These are phyloP conservation scores for Pistacia vera DNA, from an alignment of 345 rosid genomes.

Conservation along the genomic window DNA sequence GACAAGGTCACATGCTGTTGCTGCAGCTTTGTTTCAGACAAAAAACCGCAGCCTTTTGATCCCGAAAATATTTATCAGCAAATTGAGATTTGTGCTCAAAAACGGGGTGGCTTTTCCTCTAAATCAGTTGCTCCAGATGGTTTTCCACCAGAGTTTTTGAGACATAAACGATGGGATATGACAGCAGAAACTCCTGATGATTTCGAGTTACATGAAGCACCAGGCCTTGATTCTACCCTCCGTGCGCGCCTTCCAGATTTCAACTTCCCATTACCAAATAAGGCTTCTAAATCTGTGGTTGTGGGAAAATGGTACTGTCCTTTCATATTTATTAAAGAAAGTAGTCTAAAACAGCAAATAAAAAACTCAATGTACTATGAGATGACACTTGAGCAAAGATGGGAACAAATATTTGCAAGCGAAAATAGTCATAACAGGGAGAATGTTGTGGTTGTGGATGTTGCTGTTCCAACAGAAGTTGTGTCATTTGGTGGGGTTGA, in stretches of 20 bases:
- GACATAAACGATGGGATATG: conserved; percentile 46
- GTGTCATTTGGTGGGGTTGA: conserved; percentile 34
- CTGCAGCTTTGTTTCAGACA: conserved; percentile 29
- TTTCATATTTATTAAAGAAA: conserved; percentile 59
- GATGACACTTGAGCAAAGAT: conserved; percentile 59
- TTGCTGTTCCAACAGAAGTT: conserved; percentile 34
- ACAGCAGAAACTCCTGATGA: conserved; percentile 24
- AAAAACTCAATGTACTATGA: conserved; percentile 45
- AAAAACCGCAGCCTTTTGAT: conserved; percentile 37
- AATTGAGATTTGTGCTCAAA: conserved; percentile 34
- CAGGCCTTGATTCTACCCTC: conserved; percentile 42
- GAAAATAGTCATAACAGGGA: conserved; percentile 23
- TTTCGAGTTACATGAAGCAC: conserved; percentile 45
- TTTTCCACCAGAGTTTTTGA: conserved; percentile 48
- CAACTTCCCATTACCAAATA: conserved; percentile 14
- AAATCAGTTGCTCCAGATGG: conserved; percentile 53
- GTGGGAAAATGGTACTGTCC: conserved; percentile 79
- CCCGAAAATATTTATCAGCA: conserved; percentile 45
- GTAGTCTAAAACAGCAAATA: conserved; percentile 38
- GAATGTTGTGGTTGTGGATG: conserved; percentile 30
- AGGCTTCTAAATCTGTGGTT: conserved; percentile 12
- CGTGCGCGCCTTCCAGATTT: conserved; percentile 51
- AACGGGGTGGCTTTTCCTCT: conserved; percentile 24
- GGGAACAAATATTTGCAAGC: conserved; percentile 50
- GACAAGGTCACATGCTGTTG: conserved; percentile 40